Evolutionary conservation across 805 yeast species (phyloP).

Genomic region (Ogataea henricii): DNA sequence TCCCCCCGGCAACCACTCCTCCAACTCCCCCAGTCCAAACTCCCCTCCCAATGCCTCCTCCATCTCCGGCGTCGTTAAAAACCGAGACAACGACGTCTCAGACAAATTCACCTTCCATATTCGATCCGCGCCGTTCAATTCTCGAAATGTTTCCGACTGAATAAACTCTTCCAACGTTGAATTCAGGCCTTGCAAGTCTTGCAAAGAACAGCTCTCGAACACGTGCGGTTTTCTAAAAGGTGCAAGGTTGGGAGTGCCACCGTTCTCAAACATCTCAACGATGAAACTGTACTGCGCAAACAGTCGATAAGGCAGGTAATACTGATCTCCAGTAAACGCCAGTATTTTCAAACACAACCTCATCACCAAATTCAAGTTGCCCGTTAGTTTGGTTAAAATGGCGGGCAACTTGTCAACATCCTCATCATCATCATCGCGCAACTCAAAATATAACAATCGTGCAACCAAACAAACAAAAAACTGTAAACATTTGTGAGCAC

Average conservation of each 20-base stretch:
- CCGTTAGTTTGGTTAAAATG: neutral
- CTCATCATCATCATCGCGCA: neutral
- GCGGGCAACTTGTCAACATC: neutral
- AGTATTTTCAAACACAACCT: slow-evolving; percentile 15
- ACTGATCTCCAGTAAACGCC: slow-evolving; percentile 22
- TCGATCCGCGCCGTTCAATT: neutral
- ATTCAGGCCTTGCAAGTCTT: slow-evolving; percentile 3
- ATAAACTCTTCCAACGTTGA: slow-evolving; percentile 6
- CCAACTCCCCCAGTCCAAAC: slow-evolving; percentile 8
- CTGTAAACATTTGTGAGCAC: slow-evolving; percentile 16
- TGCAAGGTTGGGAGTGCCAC: slow-evolving; percentile 20
- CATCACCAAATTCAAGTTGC: slow-evolving; percentile 7
- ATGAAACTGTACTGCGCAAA: slow-evolving; percentile 14
- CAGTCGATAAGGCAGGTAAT: slow-evolving; percentile 19
- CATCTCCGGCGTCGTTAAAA: neutral
- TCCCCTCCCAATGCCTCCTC: slow-evolving; percentile 17
- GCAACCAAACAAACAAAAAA: slow-evolving; percentile 16
- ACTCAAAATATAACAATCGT: slow-evolving; percentile 12
- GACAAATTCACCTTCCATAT: slow-evolving; percentile 8
- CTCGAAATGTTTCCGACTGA: neutral
- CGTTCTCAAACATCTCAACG: slow-evolving; percentile 19
- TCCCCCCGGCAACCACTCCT: slow-evolving; percentile 23
- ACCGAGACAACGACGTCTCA: neutral
- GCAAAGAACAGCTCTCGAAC: slow-evolving; percentile 6
- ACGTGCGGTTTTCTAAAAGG: slow-evolving; percentile 15